Evolutionary conservation across 139 green algal genomes (phyloP).

Genomic region (Chlorella sp.): DNA sequence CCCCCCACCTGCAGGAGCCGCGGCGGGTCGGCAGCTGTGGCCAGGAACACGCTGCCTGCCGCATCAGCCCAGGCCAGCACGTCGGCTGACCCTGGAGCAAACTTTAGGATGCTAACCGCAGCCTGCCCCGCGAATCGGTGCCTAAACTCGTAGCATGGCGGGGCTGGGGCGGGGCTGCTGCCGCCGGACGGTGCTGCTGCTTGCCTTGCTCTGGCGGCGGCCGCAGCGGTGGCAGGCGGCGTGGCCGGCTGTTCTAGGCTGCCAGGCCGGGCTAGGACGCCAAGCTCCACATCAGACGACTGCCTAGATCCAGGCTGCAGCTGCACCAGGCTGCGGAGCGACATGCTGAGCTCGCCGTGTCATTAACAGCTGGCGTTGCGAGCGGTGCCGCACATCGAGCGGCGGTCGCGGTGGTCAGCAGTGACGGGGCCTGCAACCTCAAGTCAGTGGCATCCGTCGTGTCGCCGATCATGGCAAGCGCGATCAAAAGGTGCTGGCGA

Average conservation of each 20-base stretch:
- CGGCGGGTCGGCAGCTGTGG: background rate
- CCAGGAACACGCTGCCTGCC: slow-evolving; percentile 6
- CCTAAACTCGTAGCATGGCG: background rate
- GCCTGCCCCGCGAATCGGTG: background rate
- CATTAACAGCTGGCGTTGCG: too few species aligned
- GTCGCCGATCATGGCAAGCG: too few species aligned
- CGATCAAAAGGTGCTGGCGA: too few species aligned
- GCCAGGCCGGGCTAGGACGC: background rate
- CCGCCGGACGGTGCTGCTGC: too few species aligned
- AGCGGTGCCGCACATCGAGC: too few species aligned
- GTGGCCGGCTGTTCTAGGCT: background rate
- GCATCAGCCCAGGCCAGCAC: slow-evolving; percentile 10
- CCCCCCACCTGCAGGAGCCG: slow-evolving; percentile 16
- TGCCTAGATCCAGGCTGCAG: background rate
- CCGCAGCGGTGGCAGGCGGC: background rate
- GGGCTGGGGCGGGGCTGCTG: background rate
- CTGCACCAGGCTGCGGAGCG: background rate
- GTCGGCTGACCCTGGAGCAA: slow-evolving; percentile 12
- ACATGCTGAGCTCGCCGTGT: too few species aligned
- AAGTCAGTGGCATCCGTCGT: too few species aligned
- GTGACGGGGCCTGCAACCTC: too few species aligned
- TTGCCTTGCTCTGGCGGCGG: too few species aligned
- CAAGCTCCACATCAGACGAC: too few species aligned
- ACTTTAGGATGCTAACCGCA: slow-evolving; percentile 2
- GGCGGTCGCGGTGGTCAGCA: too few species aligned